Evolutionary conservation across 1,284 basidiomycete species (phyloP).

Genomic region (Phellinidium pouzarii): DNA sequence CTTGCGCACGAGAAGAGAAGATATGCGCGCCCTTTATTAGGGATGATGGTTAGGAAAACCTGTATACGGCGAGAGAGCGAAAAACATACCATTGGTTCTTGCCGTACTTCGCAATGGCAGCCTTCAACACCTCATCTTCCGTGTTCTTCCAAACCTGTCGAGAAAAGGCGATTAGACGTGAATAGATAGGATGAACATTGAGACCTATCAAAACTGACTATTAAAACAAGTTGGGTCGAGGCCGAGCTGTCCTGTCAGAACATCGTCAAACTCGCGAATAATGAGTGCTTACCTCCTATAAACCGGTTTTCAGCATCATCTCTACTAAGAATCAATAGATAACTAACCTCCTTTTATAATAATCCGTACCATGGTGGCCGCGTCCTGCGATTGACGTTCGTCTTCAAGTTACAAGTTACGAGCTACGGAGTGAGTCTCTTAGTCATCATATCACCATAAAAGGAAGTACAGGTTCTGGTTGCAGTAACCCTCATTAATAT

Average conservation of each 20-base stretch:
- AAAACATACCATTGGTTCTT: conserved; percentile 84
- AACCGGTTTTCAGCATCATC: conserved; percentile 4
- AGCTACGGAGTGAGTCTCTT: background rate
- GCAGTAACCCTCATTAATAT: too few species aligned
- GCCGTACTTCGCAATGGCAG: conserved; percentile 95
- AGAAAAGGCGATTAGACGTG: conserved; percentile 16
- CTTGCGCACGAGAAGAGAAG: conserved; percentile 94
- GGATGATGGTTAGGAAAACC: conserved; percentile 9
- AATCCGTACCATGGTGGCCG: conserved; percentile 66
- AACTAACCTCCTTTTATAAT: conserved; percentile 87
- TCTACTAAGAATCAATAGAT: background rate
- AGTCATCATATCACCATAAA: conserved; percentile 2
- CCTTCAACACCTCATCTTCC: conserved; percentile 97
- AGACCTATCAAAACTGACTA: conserved; percentile 5
- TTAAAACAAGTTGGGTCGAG: background rate
- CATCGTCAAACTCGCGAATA: background rate
- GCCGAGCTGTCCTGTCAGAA: conserved; percentile 8
- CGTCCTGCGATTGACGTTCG: background rate
- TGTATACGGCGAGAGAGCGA: background rate
- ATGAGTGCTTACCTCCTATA: conserved; percentile 16
- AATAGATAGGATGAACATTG: conserved; percentile 32
- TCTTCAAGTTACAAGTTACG: background rate
- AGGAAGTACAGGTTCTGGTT: too few species aligned
- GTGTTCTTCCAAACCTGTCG: conserved; percentile 53
- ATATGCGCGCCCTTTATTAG: conserved; percentile 85